Percentiles rank a stretch among this genome's conserved stretches.
phyloP scores from a whole-genome alignment of 2,329 filamentous ascomycete genomes.

The Claviceps arundinis region DNA sequence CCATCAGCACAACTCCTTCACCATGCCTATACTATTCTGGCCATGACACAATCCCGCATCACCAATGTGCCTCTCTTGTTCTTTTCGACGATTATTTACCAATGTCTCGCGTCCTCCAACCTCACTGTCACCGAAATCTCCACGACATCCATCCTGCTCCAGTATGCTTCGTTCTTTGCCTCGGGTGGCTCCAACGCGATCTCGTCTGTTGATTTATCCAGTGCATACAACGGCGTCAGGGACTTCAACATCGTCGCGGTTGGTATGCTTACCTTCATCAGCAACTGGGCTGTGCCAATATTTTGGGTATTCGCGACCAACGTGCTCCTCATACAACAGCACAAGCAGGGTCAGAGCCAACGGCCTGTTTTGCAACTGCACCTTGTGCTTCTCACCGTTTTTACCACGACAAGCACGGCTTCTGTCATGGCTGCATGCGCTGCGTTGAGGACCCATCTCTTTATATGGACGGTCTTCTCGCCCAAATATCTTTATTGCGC shows the following conservation, averaged over 20 bases:
- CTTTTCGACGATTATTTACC: conserved; percentile 50
- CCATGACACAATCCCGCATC: conserved; percentile 74
- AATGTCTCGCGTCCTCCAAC: conserved; percentile 31
- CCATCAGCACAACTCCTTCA: conserved; percentile 38
- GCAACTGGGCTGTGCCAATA: conserved; percentile 84
- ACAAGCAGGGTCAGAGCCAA: conserved; percentile 11
- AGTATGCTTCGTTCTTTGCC: conserved; percentile 78
- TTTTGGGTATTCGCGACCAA: conserved; percentile 68
- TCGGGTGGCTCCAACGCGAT: conserved; percentile 89
- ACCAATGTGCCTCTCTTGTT: conserved; percentile 79
- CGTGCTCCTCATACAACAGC: conserved; percentile 37
- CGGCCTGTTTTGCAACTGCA: conserved; percentile 33
- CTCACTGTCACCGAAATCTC: conserved; percentile 47
- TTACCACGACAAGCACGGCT: conserved; percentile 48
- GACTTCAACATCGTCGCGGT: conserved; percentile 72
- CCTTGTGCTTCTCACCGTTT: conserved; percentile 54
- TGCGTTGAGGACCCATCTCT: conserved; percentile 71
- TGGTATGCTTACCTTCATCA: conserved; percentile 68
- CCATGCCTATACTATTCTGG: conserved; percentile 60
- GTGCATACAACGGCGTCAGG: conserved; percentile 82
- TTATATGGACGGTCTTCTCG: conserved; percentile 98
- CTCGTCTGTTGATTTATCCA: conserved; percentile 86
- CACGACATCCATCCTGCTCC: conserved; percentile 59
- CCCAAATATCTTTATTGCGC: conserved; percentile 91
- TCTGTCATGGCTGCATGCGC: conserved; percentile 86